Evolutionary conservation across 1,284 basidiomycete genomes (phyloP).

Genomic region (Amylostereum chailletii): DNA sequence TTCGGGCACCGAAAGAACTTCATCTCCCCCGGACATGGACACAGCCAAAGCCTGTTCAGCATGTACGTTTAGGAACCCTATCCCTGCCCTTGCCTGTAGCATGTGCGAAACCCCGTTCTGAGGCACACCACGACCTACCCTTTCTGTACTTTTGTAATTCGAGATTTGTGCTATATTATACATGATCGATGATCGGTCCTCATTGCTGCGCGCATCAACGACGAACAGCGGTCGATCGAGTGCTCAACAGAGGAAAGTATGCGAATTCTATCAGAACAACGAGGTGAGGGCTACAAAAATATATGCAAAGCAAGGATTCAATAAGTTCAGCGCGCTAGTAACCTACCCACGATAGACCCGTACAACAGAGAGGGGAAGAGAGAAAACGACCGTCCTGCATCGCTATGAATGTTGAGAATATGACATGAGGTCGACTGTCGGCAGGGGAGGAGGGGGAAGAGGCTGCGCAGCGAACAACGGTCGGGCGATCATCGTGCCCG

Average conservation of each 20-base stretch:
- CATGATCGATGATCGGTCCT: not conserved
- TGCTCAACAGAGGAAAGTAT: not conserved
- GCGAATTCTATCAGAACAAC: not conserved
- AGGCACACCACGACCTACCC: not conserved
- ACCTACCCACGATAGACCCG: not conserved
- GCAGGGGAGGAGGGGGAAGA: not conserved
- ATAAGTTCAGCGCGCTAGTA: no score
- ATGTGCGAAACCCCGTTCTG: slow-evolving; percentile 8
- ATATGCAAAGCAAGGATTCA: no score
- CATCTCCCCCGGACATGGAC: slow-evolving; percentile 7
- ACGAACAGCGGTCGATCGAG: not conserved
- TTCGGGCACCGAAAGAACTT: slow-evolving; percentile 10
- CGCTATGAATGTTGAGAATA: not conserved
- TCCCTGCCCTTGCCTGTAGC: slow-evolving; percentile 10
- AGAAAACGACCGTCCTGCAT: not conserved
- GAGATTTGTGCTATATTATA: not conserved
- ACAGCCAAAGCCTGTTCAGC: slow-evolving; percentile 8
- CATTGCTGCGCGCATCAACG: not conserved
- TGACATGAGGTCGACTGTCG: not conserved
- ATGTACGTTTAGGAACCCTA: slow-evolving; percentile 11
- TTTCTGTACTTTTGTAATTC: not conserved
- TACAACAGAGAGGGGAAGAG: not conserved
- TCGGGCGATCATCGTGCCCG: slow-evolving; percentile 18
- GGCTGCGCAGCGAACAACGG: slow-evolving; percentile 12
- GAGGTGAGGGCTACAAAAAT: not conserved